phyloP scores from a whole-genome alignment of 768 basidiomycete species.

The Rickenella mellea region DNA sequence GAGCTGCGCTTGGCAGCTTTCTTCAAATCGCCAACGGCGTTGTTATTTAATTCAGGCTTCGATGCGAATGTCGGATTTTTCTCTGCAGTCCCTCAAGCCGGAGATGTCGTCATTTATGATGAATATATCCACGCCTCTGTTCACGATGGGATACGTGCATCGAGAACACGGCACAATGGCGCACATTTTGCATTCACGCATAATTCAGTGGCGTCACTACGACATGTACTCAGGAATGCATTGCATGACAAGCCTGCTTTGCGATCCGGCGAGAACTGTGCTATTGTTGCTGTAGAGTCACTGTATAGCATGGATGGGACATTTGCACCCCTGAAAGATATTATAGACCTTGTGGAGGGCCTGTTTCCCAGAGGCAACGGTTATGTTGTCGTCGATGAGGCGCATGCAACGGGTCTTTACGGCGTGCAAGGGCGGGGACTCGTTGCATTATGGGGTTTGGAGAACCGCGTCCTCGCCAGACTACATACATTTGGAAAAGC shows the following conservation, averaged over 20 bases:
- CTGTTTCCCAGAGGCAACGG: conserved; percentile 53
- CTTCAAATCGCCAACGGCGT: conserved; percentile 53
- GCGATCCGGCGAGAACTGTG: conserved; percentile 29
- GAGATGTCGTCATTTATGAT: conserved; percentile 75
- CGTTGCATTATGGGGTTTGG: conserved; percentile 60
- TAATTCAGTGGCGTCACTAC: conserved; percentile 52
- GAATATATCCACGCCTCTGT: conserved; percentile 87
- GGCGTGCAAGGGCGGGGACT: conserved; percentile 71
- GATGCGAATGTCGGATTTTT: conserved; percentile 90
- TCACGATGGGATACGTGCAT: conserved; percentile 77
- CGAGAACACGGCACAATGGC: conserved; percentile 28
- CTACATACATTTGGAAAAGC: conserved; percentile 94
- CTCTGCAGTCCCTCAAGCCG: conserved; percentile 63
- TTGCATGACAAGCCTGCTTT: conserved; percentile 26
- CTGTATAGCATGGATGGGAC: conserved; percentile 97
- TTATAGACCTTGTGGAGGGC: conserved; percentile 54
- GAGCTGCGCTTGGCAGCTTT: conserved; percentile 60
- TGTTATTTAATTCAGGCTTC: conserved; percentile 89
- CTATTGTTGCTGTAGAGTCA: conserved; percentile 83
- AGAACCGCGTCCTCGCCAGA: conserved; percentile 62
- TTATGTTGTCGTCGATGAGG: conserved; percentile 83
- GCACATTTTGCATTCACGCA: conserved; percentile 52
- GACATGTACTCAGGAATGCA: conserved; percentile 32
- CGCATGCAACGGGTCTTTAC: conserved; percentile 88
- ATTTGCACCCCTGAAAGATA: conserved; percentile 60